Evolutionary conservation across 2,329 filamentous ascomycete genomes (phyloP), one percentile per base, ranked within the genome.

Genomic region (Epichloe festucae): DNA sequence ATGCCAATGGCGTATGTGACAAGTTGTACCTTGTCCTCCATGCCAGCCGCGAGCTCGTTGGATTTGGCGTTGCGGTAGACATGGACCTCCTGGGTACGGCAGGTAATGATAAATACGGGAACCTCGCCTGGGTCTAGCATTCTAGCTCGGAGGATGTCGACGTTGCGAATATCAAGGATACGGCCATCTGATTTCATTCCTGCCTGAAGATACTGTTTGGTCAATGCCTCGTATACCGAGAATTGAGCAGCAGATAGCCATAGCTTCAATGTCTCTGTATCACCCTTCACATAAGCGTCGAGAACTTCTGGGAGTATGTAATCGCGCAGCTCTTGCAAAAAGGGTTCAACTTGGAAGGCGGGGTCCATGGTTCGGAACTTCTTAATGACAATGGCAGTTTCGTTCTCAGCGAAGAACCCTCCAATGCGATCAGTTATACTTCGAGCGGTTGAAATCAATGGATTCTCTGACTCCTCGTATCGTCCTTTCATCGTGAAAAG

Each of bases 1-100:
- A 98, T 86, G 61, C 93, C 93, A 60, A 98, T 97, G 56, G 91
- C 93, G 64, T 98, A 98, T 2, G 93, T 97, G 59, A 98, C 93
- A 59, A 95, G 83, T 71, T 98, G 93, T 23, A 98, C 93, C 72
- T 90, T 94, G 71, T 98, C 93, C 70, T 98, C 93, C 89, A 96
- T 97, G 43, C 93, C 93, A 12, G 91, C 91, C 3, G 91, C 90
- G 46, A 98, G 79, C 68, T 96, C 77, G 57, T 84, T 84, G 1
- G 85, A 85, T 77, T 98, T 97, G 53, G 85, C 82, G 58, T 97
- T 95, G 56, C 87, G 81, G 73, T 96, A 98, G 15, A 97, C 90
- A 65, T 98, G 93, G 11, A 98, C 90, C 70, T 98, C 93, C 67
- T 98, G 93, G 11, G 93, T 96, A 57, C 93, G 79, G 73, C 89